A percentile compares a stretch with the other conserved stretches of the same genome.
These are phyloP conservation scores for Rosa hybrid DNA, from an alignment of 331 rosid species.

Conservation along the genomic window DNA sequence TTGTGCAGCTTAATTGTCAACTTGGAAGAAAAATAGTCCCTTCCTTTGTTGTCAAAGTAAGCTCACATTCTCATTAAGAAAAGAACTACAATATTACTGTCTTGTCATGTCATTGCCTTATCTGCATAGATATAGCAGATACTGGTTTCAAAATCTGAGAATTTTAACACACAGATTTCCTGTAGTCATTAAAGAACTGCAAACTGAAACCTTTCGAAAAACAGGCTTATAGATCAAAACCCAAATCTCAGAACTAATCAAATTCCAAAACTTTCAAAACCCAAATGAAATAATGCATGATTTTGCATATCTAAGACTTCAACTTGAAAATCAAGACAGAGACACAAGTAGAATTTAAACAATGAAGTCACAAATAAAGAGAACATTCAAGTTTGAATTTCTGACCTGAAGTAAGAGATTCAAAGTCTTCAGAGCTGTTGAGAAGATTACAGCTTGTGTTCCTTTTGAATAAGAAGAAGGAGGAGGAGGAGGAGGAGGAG, in stretches of 20 bases:
- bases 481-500: neutral
- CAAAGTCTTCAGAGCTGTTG: constrained; percentile 17
- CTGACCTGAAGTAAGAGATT: constrained; percentile 22
- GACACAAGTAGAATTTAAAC: neutral
- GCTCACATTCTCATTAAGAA: neutral
- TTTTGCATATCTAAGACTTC: neutral
- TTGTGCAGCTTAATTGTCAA: neutral
- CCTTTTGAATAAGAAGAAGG: constrained; percentile 6
- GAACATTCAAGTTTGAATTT: neutral
- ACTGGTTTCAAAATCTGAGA: neutral
- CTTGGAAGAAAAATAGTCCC: neutral
- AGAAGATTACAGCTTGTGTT: neutral
- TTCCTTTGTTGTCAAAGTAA: neutral
- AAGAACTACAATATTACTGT: neutral
- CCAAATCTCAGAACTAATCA: neutral
- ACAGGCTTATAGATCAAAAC: neutral
- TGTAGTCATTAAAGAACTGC: neutral
- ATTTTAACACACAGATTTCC: neutral
- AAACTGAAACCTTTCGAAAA: neutral
- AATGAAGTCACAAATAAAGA: neutral
- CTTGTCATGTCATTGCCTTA: constrained; percentile 1
- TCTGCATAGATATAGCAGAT: neutral
- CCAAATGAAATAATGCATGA: neutral
- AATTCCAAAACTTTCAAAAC: neutral
- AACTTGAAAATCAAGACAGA: neutral